Evolutionary conservation across 441 rosid species (phyloP).

Genomic region (Adansonia gregorii): DNA sequence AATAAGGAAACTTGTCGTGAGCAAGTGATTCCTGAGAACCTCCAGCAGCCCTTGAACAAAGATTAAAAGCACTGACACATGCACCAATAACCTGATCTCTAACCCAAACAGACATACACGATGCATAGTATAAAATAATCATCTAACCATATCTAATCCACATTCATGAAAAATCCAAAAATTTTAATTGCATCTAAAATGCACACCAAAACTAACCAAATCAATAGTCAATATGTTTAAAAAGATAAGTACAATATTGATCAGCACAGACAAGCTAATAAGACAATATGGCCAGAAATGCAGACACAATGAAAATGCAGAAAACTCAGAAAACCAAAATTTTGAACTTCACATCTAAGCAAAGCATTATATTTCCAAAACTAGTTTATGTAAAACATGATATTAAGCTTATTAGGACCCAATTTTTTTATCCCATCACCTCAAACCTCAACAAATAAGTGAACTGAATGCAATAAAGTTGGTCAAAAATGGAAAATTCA

Average conservation of each 20-base stretch:
- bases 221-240: neutral
- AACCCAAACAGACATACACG: neutral
- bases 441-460: conserved; percentile 4
- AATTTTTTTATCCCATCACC: neutral
- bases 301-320: neutral
- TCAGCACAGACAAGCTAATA: neutral
- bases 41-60: conserved; percentile 11
- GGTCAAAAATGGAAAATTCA: neutral
- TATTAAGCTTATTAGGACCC: neutral
- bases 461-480: neutral
- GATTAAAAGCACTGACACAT: neutral
- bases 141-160: neutral
- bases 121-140: conserved; percentile 3
- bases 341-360: neutral
- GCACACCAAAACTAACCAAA: neutral
- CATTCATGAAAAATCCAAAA: neutral
- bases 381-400: neutral
- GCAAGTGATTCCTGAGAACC: neutral
- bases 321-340: neutral
- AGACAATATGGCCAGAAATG: neutral
- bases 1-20: neutral
- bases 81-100: conserved; percentile 13
- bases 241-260: neutral
- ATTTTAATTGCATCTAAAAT: neutral
- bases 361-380: neutral